phyloP scores from a whole-genome alignment of 2,329 filamentous ascomycete genomes.

The Tetracladium maxilliforme region DNA sequence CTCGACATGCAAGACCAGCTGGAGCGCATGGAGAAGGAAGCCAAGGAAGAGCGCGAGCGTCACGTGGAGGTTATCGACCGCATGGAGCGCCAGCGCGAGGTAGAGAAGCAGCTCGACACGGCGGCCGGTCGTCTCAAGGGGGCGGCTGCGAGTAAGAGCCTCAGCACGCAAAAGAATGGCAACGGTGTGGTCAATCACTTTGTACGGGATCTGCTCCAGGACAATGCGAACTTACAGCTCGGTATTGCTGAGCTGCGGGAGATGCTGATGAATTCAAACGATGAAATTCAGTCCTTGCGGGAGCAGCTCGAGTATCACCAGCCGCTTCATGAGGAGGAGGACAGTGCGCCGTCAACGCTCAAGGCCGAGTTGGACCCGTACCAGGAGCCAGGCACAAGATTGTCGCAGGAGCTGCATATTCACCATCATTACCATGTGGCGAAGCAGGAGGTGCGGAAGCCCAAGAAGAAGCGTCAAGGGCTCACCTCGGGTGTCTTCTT shows the following conservation, averaged over 20 bases:
- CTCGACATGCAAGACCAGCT: constrained; percentile 72
- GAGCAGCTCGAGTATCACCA: constrained; percentile 73
- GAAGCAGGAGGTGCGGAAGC: constrained; percentile 44
- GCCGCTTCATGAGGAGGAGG: constrained; percentile 33
- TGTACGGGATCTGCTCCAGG: constrained; percentile 85
- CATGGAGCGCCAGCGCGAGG: constrained; percentile 69
- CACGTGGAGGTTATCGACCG: constrained; percentile 69
- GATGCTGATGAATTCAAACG: constrained; percentile 80
- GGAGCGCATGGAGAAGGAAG: constrained; percentile 75
- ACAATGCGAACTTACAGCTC: constrained; percentile 87
- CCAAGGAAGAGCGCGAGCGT: constrained; percentile 62
- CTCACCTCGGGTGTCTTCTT: constrained; percentile 48
- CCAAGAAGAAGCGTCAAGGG: constrained; percentile 58
- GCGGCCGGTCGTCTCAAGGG: constrained; percentile 72
- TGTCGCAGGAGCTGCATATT: constrained; percentile 71
- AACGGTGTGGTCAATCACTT: constrained; percentile 82
- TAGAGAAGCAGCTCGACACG: constrained; percentile 69
- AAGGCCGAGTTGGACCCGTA: constrained; percentile 53
- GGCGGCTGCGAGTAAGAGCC: constrained; percentile 51
- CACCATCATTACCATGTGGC: constrained; percentile 80
- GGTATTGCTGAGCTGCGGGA: constrained; percentile 85
- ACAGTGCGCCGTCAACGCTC: constrained; percentile 35
- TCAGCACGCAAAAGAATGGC: constrained; percentile 41
- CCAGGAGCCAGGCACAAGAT: constrained; percentile 11
- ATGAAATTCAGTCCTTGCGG: constrained; percentile 77